Evolutionary conservation across 352 stramenopile genomes (phyloP).

Genomic region (Peronospora farinosa): DNA sequence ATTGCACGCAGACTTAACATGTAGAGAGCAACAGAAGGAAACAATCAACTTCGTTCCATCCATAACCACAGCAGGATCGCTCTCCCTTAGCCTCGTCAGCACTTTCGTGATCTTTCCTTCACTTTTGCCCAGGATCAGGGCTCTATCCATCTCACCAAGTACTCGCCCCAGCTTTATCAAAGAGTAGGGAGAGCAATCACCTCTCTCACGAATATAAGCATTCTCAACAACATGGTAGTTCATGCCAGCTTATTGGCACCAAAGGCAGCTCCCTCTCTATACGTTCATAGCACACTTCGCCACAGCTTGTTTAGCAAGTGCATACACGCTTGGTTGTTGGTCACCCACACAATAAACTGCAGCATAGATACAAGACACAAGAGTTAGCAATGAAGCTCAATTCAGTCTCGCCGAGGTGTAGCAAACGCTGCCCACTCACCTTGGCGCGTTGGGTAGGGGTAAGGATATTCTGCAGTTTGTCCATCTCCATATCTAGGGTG

Average conservation of each 20-base stretch:
- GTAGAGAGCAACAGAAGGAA: conserved; percentile 12
- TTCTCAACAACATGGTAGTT: conserved; percentile 20
- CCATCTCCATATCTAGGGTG: conserved; percentile 91
- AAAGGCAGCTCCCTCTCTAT: conserved; percentile 3
- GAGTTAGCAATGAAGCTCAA: conserved; percentile 10
- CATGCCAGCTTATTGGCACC: conserved; percentile 4
- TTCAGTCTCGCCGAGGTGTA: not conserved
- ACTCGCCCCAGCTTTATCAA: conserved; percentile 11
- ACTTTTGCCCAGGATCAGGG: conserved; percentile 6
- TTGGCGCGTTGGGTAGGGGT: conserved; percentile 90
- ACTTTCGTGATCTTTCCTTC: conserved; percentile 12
- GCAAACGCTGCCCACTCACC: conserved; percentile 23
- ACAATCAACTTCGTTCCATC: not conserved
- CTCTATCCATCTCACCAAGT: conserved; percentile 14
- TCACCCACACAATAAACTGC: conserved; percentile 93
- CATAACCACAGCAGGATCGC: conserved; percentile 2
- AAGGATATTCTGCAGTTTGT: conserved; percentile 91
- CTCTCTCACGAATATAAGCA: conserved; percentile 26
- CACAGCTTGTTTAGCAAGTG: conserved; percentile 95
- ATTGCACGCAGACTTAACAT: not conserved
- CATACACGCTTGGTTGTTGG: conserved; percentile 93
- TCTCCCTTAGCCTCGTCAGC: conserved; percentile 3
- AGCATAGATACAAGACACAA: conserved; percentile 10
- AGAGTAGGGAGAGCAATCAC: conserved; percentile 8
- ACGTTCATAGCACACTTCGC: conserved; percentile 80